Percentiles rank a stretch among this genome's conserved stretches.
Evolutionary conservation across 2,329 filamentous ascomycete genomes (phyloP).

Genomic region (Rugonectria rugulosa): DNA sequence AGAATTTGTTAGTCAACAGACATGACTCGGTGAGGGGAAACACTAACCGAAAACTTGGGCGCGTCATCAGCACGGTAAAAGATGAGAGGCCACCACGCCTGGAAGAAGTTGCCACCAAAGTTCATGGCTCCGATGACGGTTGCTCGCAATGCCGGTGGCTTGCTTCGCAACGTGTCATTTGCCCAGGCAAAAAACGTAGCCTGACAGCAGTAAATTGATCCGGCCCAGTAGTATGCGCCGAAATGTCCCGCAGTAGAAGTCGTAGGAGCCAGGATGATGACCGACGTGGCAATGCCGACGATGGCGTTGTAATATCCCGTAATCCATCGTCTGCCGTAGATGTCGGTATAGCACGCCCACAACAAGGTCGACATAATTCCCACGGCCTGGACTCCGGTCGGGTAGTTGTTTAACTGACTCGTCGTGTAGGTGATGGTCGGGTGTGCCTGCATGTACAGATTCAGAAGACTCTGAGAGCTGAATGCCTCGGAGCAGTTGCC

Average conservation of each 20-base stretch:
- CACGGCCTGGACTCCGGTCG: constrained; percentile 62
- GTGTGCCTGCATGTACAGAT: constrained; percentile 58
- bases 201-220: constrained; percentile 22
- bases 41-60: constrained; percentile 20
- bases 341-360: constrained; percentile 26
- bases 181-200: constrained; percentile 57
- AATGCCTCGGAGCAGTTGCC: constrained; percentile 77
- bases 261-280: constrained; percentile 16
- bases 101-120: constrained; percentile 19
- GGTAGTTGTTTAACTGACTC: constrained; percentile 63
- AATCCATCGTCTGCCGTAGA: constrained; percentile 40
- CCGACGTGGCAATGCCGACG: constrained; percentile 7
- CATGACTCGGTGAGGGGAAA: neutral
- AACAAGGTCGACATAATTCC: constrained; percentile 62
- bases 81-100: constrained; percentile 41
- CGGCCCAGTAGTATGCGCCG: constrained; percentile 21
- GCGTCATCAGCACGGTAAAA: constrained; percentile 39
- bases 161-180: constrained; percentile 58
- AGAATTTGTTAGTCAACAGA: constrained; percentile 6
- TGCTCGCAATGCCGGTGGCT: constrained; percentile 40
- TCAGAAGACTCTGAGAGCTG: constrained; percentile 66
- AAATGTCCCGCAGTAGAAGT: constrained; percentile 55
- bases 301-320: constrained; percentile 23
- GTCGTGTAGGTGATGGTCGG: constrained; percentile 53
- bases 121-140: constrained; percentile 41